Evolutionary conservation across 768 basidiomycete species (phyloP).

Genomic region (Astraeus odoratus): DNA sequence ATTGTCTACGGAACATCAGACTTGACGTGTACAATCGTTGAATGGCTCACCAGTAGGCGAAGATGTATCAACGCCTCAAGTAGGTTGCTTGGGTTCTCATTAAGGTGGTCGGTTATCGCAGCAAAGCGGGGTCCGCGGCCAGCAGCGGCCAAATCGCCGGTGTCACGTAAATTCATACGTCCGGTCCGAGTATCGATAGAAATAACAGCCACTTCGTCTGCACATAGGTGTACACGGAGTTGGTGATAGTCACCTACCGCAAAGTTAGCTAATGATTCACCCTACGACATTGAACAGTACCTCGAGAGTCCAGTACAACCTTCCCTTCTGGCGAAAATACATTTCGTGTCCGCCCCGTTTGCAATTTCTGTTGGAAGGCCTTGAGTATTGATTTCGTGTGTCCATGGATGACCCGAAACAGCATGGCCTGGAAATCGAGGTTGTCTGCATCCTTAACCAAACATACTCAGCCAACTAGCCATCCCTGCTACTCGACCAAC

Average conservation of each 20-base stretch:
- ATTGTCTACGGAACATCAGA: conserved; percentile 56
- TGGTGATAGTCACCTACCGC: conserved; percentile 45
- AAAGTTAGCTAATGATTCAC: conserved; percentile 2
- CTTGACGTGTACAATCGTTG: background rate
- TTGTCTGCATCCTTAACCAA: conserved; percentile 51
- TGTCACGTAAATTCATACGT: conserved; percentile 69
- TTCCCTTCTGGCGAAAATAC: conserved; percentile 61
- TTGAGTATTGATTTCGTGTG: conserved; percentile 61
- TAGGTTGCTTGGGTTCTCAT: conserved; percentile 59
- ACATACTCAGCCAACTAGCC: background rate
- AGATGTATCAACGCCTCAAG: conserved; percentile 51
- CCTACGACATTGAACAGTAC: conserved; percentile 27
- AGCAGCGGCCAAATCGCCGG: conserved; percentile 71
- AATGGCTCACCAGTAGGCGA: conserved; percentile 50
- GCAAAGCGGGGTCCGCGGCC: conserved; percentile 64
- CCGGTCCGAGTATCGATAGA: conserved; percentile 79
- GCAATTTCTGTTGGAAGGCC: conserved; percentile 49
- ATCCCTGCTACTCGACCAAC: conserved; percentile 18
- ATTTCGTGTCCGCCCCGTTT: conserved; percentile 39
- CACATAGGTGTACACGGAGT: conserved; percentile 65
- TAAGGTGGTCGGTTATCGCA: conserved; percentile 51
- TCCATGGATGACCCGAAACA: conserved; percentile 53
- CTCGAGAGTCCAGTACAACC: conserved; percentile 47
- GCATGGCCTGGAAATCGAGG: conserved; percentile 67
- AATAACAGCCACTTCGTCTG: conserved; percentile 68